phyloP scores from a whole-genome alignment of 257 asterid genomes.

The Cruciata laevipes region DNA sequence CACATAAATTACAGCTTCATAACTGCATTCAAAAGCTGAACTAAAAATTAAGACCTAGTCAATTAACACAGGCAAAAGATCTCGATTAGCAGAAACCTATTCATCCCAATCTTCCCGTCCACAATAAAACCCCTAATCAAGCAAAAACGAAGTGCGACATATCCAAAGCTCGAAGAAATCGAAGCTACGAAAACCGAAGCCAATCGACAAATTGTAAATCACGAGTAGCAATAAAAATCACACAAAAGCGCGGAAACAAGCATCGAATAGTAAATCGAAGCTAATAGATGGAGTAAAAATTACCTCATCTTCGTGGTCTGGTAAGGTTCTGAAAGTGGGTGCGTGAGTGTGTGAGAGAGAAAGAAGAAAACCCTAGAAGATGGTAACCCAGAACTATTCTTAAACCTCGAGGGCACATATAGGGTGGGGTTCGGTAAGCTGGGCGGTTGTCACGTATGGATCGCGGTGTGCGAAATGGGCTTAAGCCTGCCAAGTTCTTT shows the following conservation, averaged over 20 bases:
- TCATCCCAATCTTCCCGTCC: background rate
- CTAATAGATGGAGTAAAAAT: background rate
- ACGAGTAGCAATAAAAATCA: background rate
- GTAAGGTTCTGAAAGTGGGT: background rate
- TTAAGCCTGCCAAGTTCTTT: background rate
- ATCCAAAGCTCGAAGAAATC: background rate
- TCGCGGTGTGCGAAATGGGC: background rate
- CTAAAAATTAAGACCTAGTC: background rate
- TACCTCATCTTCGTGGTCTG: conserved; percentile 50
- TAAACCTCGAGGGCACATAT: conserved; percentile 4
- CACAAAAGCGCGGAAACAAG: background rate
- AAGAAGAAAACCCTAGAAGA: conserved; percentile 44
- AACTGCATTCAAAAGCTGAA: background rate
- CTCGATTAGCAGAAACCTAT: background rate
- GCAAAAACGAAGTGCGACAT: background rate
- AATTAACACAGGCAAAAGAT: background rate
- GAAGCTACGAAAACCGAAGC: background rate
- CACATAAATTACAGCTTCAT: background rate
- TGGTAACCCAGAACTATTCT: background rate
- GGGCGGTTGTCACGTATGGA: background rate
- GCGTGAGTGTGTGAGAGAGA: conserved; percentile 2
- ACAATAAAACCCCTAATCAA: background rate
- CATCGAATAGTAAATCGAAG: background rate
- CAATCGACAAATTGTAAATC: background rate
- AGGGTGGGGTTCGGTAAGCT: background rate